Conservation (phyloP, 2,329 filamentous ascomycete genomes). For the Xylariales sp. region DNA sequence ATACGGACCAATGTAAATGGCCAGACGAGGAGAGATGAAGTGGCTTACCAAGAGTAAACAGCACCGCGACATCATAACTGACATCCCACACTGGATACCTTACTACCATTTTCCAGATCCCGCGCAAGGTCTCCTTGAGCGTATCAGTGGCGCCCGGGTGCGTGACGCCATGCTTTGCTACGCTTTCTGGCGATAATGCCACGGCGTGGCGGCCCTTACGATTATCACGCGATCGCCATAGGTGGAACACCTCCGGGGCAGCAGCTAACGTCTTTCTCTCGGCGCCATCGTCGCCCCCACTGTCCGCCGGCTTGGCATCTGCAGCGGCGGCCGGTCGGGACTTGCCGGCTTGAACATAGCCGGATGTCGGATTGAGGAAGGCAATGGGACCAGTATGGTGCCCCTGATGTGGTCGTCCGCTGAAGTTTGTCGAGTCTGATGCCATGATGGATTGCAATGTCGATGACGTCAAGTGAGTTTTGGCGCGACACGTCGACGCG, state of each 20-base stretch:
- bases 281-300: background rate
- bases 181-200: slow-evolving; percentile 15
- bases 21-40: background rate
- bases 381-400: slow-evolving; percentile 1
- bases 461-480: background rate
- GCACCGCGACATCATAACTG: slow-evolving; percentile 35
- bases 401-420: no score
- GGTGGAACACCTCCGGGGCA: slow-evolving; percentile 21
- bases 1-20: no score
- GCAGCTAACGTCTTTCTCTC: background rate
- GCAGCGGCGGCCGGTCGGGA: background rate
- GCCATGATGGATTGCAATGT: background rate
- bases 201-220: slow-evolving; percentile 36
- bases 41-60: slow-evolving; percentile 33
- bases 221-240: slow-evolving; percentile 40
- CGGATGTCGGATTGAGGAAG: slow-evolving; percentile 10
- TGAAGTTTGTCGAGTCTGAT: no score
- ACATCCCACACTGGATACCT: slow-evolving; percentile 37
- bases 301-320: slow-evolving; percentile 1
- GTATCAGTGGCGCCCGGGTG: slow-evolving; percentile 22
- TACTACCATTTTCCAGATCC: slow-evolving; percentile 30
- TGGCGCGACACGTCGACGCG: no score
- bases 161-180: slow-evolving; percentile 3
- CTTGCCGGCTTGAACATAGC: slow-evolving; percentile 1
- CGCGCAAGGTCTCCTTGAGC: slow-evolving; percentile 18